phyloP scores from a whole-genome alignment of 2,329 filamentous ascomycete genomes.

The Leptographium lundbergii region DNA sequence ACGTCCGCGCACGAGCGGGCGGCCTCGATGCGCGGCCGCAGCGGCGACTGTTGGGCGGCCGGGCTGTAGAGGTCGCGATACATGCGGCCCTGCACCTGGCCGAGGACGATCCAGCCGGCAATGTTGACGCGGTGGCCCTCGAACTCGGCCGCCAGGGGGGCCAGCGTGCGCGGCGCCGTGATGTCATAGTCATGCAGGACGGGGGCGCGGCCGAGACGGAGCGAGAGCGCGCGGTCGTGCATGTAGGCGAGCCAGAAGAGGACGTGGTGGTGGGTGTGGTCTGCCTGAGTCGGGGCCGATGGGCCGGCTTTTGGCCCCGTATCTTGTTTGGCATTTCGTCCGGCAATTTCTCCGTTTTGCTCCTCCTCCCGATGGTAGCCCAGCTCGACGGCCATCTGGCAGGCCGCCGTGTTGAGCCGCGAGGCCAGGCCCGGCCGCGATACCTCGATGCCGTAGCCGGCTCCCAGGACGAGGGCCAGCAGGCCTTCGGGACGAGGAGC shows the following conservation, averaged over 20 bases:
- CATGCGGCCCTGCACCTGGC: slow-evolving; percentile 43
- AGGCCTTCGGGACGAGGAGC: slow-evolving; percentile 41
- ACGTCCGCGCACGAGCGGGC: slow-evolving; percentile 26
- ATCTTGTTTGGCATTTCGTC: too few relatives aligned
- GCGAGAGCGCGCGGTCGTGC: slow-evolving; percentile 43
- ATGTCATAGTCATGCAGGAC: slow-evolving; percentile 46
- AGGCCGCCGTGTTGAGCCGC: slow-evolving; percentile 45
- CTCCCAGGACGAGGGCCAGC: slow-evolving; percentile 42
- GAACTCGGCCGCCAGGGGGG: slow-evolving; percentile 13
- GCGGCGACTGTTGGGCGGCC: slow-evolving; percentile 22
- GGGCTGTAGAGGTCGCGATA: slow-evolving; percentile 46
- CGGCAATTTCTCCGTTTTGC: background rate
- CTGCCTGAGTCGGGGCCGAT: too few relatives aligned
- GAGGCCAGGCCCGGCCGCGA: slow-evolving; percentile 50
- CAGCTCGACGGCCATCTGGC: slow-evolving; percentile 46
- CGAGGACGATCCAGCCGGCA: slow-evolving; percentile 40
- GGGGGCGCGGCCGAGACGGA: slow-evolving; percentile 46
- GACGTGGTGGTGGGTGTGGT: slow-evolving; percentile 3
- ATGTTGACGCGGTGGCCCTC: slow-evolving; percentile 35
- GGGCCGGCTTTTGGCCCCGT: too few relatives aligned
- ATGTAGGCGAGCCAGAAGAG: slow-evolving; percentile 14
- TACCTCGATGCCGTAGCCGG: slow-evolving; percentile 47
- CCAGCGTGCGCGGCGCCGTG: slow-evolving; percentile 24
- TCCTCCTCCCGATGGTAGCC: slow-evolving; percentile 35
- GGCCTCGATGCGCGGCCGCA: slow-evolving; percentile 25